A percentile compares a stretch with the other conserved stretches of the same genome.
Evolutionary conservation across 345 rosid species (phyloP).

Genomic region (Gossypium ekmanianum): DNA sequence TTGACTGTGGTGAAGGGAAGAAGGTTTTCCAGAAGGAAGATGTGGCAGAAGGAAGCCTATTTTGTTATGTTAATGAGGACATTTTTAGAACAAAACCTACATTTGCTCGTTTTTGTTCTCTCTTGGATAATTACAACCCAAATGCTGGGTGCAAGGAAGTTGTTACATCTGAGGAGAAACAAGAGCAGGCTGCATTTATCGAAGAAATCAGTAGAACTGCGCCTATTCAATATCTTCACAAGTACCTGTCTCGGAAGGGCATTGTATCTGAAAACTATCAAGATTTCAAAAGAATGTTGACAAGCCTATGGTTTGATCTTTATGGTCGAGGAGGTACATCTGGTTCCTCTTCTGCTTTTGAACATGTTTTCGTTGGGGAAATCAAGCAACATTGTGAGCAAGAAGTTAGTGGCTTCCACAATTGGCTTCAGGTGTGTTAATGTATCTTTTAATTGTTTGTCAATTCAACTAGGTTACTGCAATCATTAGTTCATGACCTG

Average conservation of each 20-base stretch:
- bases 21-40: slow-evolving; percentile 66
- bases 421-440: slow-evolving; percentile 83
- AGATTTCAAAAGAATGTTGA: slow-evolving; percentile 68
- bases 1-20: slow-evolving; percentile 92
- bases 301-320: slow-evolving; percentile 81
- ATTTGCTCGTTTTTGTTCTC: slow-evolving; percentile 76
- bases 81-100: slow-evolving; percentile 68
- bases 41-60: slow-evolving; percentile 71
- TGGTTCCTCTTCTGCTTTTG: slow-evolving; percentile 88
- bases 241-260: slow-evolving; percentile 55
- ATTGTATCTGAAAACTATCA: slow-evolving; percentile 55
- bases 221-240: slow-evolving; percentile 77
- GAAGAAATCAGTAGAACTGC: slow-evolving; percentile 95
- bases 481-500: background rate
- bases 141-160: slow-evolving; percentile 69
- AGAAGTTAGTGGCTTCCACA: slow-evolving; percentile 88
- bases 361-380: slow-evolving; percentile 97
- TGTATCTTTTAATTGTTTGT: background rate
- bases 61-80: slow-evolving; percentile 65
- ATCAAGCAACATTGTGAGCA: slow-evolving; percentile 66
- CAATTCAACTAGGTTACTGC: background rate
- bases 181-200: slow-evolving; percentile 80
- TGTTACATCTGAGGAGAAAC: slow-evolving; percentile 77
- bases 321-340: slow-evolving; percentile 80
- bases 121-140: slow-evolving; percentile 89